phyloP scores from a whole-genome alignment of 495 filamentous ascomycete genomes.

The Neurospora sp. region DNA sequence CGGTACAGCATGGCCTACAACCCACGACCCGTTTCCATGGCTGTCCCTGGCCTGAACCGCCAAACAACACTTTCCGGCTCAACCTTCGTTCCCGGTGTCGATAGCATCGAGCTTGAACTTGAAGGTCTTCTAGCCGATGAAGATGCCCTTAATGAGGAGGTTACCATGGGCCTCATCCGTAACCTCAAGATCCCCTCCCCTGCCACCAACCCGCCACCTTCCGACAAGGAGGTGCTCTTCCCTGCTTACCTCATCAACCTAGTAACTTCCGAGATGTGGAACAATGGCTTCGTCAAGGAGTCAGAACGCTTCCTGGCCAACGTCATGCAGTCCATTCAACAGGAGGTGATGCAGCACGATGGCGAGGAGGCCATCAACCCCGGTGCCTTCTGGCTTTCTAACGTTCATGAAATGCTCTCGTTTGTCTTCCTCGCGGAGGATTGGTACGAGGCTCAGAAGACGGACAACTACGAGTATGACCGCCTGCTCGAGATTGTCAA shows the following conservation, averaged over 20 bases:
- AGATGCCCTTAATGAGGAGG: constrained; percentile 90
- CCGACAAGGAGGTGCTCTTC: constrained; percentile 97
- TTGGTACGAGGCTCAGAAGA: constrained; percentile 99
- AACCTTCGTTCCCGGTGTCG: constrained; percentile 64
- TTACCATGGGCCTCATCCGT: constrained; percentile 87
- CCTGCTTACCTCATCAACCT: constrained; percentile 98
- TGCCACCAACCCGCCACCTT: constrained; percentile 70
- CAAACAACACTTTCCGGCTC: constrained; percentile 53
- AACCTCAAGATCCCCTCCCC: constrained; percentile 93
- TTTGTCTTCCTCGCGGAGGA: constrained; percentile 99
- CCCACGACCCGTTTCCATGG: constrained; percentile 91
- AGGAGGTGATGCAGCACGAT: constrained; percentile 97
- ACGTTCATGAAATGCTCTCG: constrained; percentile 99
- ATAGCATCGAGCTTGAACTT: constrained; percentile 87
- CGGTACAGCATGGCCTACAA: constrained; percentile 87
- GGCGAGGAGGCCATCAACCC: constrained; percentile 96
- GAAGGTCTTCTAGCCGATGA: constrained; percentile 91
- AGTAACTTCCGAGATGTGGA: constrained; percentile 99
- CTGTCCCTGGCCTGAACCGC: constrained; percentile 53
- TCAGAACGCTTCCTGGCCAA: constrained; percentile 97
- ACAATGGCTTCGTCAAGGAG: constrained; percentile 99
- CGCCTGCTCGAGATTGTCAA: constrained; percentile 96
- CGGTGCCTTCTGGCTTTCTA: constrained; percentile 97
- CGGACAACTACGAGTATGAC: constrained; percentile 98
- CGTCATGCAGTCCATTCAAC: constrained; percentile 98